phyloP scores from a whole-genome alignment of 805 yeast genomes.

The Kodamaea kakaduensis region DNA sequence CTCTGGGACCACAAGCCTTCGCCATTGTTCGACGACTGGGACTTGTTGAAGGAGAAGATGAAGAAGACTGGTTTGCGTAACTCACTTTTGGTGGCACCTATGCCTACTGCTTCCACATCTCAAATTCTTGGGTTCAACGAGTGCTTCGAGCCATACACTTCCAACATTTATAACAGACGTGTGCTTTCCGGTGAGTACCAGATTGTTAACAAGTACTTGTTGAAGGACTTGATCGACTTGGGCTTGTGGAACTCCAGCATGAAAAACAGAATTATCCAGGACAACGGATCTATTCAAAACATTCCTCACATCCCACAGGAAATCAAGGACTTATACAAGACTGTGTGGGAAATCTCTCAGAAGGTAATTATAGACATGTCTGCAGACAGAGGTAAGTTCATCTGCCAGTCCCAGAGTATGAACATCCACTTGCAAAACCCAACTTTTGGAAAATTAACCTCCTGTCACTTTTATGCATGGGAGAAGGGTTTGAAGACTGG shows the following conservation, averaged over 20 bases:
- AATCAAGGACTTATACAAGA: conserved; percentile 51
- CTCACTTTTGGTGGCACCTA: conserved; percentile 59
- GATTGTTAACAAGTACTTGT: conserved; percentile 56
- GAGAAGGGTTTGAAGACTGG: conserved; percentile 97
- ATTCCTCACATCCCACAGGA: conserved; percentile 53
- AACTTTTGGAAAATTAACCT: conserved; percentile 92
- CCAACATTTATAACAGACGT: conserved; percentile 60
- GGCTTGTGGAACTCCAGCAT: conserved; percentile 56
- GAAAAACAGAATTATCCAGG: conserved; percentile 53
- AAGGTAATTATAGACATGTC: conserved; percentile 50
- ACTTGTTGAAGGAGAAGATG: conserved; percentile 45
- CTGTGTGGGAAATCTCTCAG: conserved; percentile 62
- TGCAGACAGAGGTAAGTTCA: conserved; percentile 58
- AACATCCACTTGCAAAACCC: conserved; percentile 86
- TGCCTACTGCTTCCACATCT: conserved; percentile 67
- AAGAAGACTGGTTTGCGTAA: conserved; percentile 52
- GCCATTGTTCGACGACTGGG: conserved; percentile 54
- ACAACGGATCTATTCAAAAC: conserved; percentile 56
- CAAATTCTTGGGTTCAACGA: conserved; percentile 60
- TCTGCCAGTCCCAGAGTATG: conserved; percentile 91
- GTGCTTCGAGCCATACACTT: conserved; percentile 61
- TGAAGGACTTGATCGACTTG: conserved; percentile 54
- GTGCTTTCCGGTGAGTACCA: conserved; percentile 63
- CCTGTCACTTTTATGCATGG: conserved; percentile 99
- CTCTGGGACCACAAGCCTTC: conserved; percentile 59